Evolutionary conservation across 169 alveolate genomes (phyloP).

Genomic region (Amoebophrya sp.): DNA sequence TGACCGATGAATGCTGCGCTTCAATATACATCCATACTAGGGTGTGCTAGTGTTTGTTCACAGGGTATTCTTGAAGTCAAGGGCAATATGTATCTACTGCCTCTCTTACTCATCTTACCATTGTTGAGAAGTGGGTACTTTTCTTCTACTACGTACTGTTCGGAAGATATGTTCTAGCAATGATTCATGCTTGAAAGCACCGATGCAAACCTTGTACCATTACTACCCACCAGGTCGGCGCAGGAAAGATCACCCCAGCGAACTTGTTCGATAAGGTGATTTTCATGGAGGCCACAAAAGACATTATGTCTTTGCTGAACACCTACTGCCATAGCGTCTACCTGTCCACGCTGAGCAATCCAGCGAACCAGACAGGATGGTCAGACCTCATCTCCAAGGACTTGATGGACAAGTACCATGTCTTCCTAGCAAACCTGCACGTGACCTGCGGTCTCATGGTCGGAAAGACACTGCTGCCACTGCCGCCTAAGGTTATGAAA

Average conservation of each 20-base stretch:
- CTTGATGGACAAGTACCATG: conserved; percentile 83
- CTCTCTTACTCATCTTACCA: background rate
- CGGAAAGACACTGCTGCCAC: conserved; percentile 83
- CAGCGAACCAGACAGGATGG: conserved; percentile 68
- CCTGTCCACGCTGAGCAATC: conserved; percentile 53
- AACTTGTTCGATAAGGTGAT: conserved; percentile 35
- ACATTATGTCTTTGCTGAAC: conserved; percentile 49
- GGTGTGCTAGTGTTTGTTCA: no score
- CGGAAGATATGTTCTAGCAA: background rate
- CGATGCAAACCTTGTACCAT: no score
- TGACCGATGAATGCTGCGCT: no score
- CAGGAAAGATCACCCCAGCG: conserved; percentile 35
- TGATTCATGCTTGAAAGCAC: background rate
- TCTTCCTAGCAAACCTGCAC: conserved; percentile 76
- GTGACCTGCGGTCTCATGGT: conserved; percentile 80
- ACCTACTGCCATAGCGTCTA: conserved; percentile 48
- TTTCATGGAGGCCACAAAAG: conserved; percentile 44
- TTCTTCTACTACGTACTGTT: background rate
- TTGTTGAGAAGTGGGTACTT: background rate
- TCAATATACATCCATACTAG: no score
- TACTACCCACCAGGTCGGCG: conserved; percentile 31
- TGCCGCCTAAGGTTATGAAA: conserved; percentile 71
- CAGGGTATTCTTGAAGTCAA: background rate
- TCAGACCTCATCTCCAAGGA: conserved; percentile 81
- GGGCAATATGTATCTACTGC: background rate